Percentiles rank a stretch among this genome's conserved stretches.
These are phyloP conservation scores for Sordariomycetes sp. DNA, from an alignment of 2,329 filamentous ascomycete genomes.

Conservation along the genomic window DNA sequence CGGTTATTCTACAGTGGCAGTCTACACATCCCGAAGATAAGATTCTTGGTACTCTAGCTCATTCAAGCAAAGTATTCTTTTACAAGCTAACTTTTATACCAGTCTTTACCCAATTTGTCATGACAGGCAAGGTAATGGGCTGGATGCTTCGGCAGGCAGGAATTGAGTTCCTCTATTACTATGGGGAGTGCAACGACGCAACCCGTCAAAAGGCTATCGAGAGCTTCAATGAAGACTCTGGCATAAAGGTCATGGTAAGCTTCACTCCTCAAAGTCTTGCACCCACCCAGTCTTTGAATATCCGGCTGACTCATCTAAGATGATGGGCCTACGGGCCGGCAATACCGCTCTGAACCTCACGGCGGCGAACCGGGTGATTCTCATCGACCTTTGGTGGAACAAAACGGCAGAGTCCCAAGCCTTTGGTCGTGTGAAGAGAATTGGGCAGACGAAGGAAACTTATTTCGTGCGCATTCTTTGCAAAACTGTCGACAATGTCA, in stretches of 20 bases:
- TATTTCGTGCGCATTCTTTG: conserved; percentile 48
- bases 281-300: too few relatives aligned
- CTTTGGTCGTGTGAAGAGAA: conserved; percentile 49
- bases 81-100: neutral
- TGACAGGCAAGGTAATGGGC: conserved; percentile 22
- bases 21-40: conserved; percentile 22
- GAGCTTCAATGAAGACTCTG: conserved; percentile 8
- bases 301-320: too few relatives aligned
- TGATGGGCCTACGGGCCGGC: conserved; percentile 23
- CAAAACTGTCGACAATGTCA: conserved; percentile 45
- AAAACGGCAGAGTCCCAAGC: conserved; percentile 52
- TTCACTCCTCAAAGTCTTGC: neutral
- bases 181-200: conserved; percentile 10
- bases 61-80: neutral
- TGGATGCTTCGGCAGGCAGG: conserved; percentile 18
- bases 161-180: conserved; percentile 27
- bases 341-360: conserved; percentile 30
- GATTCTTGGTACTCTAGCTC: conserved; percentile 20
- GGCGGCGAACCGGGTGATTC: conserved; percentile 41
- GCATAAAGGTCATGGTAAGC: conserved; percentile 25
- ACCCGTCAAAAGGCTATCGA: conserved; percentile 12
- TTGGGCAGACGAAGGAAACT: conserved; percentile 53
- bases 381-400: conserved; percentile 55
- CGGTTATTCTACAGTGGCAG: conserved; percentile 21
- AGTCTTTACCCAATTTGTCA: conserved; percentile 27